These are phyloP conservation scores for Vaccinium macrocarpon DNA, from an alignment of 148 eudicot genomes.

Conservation along the genomic window DNA sequence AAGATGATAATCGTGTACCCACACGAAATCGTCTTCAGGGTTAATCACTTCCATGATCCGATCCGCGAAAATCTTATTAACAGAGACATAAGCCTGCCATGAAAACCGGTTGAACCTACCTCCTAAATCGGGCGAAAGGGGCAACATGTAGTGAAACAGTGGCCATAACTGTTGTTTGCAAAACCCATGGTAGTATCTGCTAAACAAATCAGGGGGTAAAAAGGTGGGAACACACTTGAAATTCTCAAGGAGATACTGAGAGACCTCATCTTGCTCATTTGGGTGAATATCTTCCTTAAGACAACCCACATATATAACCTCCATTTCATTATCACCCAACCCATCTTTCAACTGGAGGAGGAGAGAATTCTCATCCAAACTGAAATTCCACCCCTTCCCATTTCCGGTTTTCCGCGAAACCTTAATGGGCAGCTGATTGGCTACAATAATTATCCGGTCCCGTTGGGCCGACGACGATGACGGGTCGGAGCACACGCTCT, in stretches of 20 bases:
- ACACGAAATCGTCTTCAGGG: conserved; percentile 51
- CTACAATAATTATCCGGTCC: conserved; percentile 42
- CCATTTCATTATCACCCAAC: conserved; percentile 38
- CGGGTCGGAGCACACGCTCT: conserved; percentile 34
- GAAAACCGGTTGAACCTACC: conserved; percentile 41
- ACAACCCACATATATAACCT: conserved; percentile 45
- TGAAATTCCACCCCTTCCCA: conserved; percentile 29
- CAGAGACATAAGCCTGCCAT: conserved; percentile 55
- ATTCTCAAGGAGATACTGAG: conserved; percentile 35
- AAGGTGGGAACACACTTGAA: conserved; percentile 51
- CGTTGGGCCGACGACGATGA: conserved; percentile 30
- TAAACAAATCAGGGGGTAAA: conserved; percentile 36
- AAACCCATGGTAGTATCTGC: conserved; percentile 41
- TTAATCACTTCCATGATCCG: conserved; percentile 56
- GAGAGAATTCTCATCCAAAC: conserved; percentile 31
- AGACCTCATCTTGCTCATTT: conserved; percentile 48
- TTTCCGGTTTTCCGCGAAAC: conserved; percentile 17
- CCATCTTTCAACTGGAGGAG: conserved; percentile 42
- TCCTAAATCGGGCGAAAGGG: conserved; percentile 46
- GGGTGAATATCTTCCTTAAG: conserved; percentile 51
- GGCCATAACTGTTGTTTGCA: conserved; percentile 55
- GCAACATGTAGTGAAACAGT: conserved; percentile 49
- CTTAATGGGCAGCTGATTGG: conserved; percentile 43
- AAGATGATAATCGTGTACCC: conserved; percentile 51
- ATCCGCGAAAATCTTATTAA: conserved; percentile 51